A percentile compares a stretch with the other conserved stretches of the same genome.
Evolutionary conservation across 179 eudicot species (phyloP).

Genomic region (Silene vulgaris): DNA sequence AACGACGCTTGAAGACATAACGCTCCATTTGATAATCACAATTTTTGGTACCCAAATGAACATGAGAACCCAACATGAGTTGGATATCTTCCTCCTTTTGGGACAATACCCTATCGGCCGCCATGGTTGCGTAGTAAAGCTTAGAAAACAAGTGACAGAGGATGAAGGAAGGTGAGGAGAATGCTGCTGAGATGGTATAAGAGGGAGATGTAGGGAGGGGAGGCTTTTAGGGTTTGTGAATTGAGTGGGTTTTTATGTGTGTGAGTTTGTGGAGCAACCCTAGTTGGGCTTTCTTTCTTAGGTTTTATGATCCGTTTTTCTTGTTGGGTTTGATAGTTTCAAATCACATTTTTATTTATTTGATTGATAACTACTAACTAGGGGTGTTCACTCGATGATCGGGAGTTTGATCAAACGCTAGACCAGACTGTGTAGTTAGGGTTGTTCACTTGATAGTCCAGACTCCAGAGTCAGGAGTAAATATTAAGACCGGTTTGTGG

Average conservation of each 20-base stretch:
- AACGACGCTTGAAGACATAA: slow-evolving; percentile 73
- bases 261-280: background rate
- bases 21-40: slow-evolving; percentile 88
- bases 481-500: too few relatives aligned
- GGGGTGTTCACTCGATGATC: too few relatives aligned
- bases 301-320: background rate
- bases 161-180: background rate
- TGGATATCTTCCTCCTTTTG: slow-evolving; percentile 64
- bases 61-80: slow-evolving; percentile 74
- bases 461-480: too few relatives aligned
- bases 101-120: slow-evolving; percentile 20
- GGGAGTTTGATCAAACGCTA: too few relatives aligned
- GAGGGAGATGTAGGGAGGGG: background rate
- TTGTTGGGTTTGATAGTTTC: background rate
- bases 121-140: background rate
- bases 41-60: slow-evolving; percentile 79
- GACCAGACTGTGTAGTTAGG: too few relatives aligned
- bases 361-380: too few relatives aligned
- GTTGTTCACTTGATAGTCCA: too few relatives aligned
- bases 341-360: background rate
- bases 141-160: background rate
- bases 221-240: background rate
- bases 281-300: background rate
- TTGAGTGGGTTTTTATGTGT: background rate
- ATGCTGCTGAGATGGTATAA: background rate